Base-by-base conservation (phyloP, 129 eudicot genomes). In the Artemisia tridentata region DNA sequence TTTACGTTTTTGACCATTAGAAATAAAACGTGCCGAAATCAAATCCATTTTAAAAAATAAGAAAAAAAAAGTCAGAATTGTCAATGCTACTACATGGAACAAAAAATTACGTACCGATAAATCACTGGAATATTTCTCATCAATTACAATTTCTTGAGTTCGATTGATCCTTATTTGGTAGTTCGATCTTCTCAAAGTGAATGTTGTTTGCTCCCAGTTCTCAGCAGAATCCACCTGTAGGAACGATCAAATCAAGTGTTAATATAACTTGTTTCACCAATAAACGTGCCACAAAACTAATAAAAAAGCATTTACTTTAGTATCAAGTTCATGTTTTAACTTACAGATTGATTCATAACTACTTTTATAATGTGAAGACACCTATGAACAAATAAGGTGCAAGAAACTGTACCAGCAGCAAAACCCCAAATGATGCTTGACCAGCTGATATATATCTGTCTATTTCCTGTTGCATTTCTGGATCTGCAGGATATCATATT, bases 401-500 rank as follows among this genome's bases (percentile, higher is more conserved):
- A 74, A 69, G 14, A 15, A 78, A 63, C 76, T 86, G 45, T 87
- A 95, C 99, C 88, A 90, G 90, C 56, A 84, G 72, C 55, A 68
- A 74, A 65, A 88, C 84, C 61, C 23, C 83, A 74, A 90, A 95
- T 63, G 76, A 66, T 18, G 91, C 97, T 73, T 80, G 80, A 80
- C 96, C 97, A 59, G 78, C 78, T 49, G 86, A 79, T 71, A 86
- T 75, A 71, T 88, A 60, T 16, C 77, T 64, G 81, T 88, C 91
- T 21, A 95, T 90, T 75, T 90, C 97, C 75, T 78, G 80, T 61
- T 90, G 97, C 99, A 95, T 90, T 18, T 88, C 97, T 23, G 86
- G 89, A 78, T 95, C 99, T 95, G 86, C 78, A n/a, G n/a, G 29
- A 18, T 69, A 53, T 71, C 29, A 52, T 71, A 60, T 54, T 71